phyloP scores from a whole-genome alignment of 2,329 filamentous ascomycete genomes.

The Pezizomycotina sp. region DNA sequence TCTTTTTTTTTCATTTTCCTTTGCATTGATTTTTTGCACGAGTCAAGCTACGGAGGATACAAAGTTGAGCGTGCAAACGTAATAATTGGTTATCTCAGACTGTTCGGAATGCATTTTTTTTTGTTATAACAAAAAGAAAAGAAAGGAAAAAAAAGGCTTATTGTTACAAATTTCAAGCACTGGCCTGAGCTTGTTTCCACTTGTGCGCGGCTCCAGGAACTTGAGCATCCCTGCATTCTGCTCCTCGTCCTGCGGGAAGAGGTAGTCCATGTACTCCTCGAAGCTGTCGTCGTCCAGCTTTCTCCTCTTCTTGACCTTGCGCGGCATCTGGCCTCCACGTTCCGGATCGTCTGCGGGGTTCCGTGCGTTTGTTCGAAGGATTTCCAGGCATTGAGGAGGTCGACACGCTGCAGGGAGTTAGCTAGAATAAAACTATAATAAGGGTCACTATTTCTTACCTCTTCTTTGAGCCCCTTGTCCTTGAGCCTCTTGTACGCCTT shows the following conservation, averaged over 20 bases:
- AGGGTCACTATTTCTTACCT: constrained; percentile 34
- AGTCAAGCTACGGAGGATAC: too few species aligned
- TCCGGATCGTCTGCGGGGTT: constrained; percentile 53
- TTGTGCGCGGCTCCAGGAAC: constrained; percentile 67
- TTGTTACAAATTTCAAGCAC: constrained; percentile 31
- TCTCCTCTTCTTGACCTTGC: constrained; percentile 79
- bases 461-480: constrained; percentile 77
- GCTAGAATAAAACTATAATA: constrained; percentile 22
- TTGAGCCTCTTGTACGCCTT: constrained; percentile 76
- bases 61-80: too few species aligned
- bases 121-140: constrained; percentile 5
- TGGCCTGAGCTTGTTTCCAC: constrained; percentile 55
- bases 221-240: constrained; percentile 68
- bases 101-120: too few species aligned
- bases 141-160: constrained; percentile 25
- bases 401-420: constrained; percentile 45
- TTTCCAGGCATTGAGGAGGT: constrained; percentile 80
- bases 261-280: constrained; percentile 93
- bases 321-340: constrained; percentile 88
- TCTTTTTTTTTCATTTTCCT: too few species aligned
- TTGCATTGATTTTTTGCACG: too few species aligned
- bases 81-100: too few species aligned
- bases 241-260: constrained; percentile 91
- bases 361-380: constrained; percentile 83
- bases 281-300: constrained; percentile 82